Evolutionary conservation across 2,329 filamentous ascomycete species (phyloP), one percentile per base, ranked within the genome.

Genomic region (Ilyonectria destructans): DNA sequence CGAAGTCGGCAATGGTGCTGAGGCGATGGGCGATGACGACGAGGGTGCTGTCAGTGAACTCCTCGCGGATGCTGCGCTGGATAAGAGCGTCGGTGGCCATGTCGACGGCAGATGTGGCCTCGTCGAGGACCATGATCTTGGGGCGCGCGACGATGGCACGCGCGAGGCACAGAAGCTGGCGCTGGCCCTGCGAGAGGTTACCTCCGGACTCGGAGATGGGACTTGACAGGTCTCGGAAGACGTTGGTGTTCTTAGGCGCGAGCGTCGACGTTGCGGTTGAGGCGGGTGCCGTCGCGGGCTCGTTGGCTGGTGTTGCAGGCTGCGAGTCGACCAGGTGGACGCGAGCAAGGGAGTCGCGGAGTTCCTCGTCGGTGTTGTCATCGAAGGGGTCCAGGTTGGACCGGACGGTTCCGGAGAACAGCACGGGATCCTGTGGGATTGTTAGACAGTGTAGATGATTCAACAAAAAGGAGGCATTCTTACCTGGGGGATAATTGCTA

Each of bases 321-420:
- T 81, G 81, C 17, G 81, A 85, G 65, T 80, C 80, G 37, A 89
- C 81, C n/a, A 95, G 86, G 75, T 94, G 91, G 6, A 94, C 93
- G 7, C 92, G 88, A 46, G 87, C 84, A 1, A 96, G 85, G 0
- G 90, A 92, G 72, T 94, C 91, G 43, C 87, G 86, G 4, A 96
- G 87, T 74, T 93, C 91, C 1, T 82, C 84, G 70, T 96, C 93
- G 1, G 85, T 87, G 75, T 93, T 89, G 67, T 92, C 85, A 62
- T 91, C 85, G 74, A 95, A 95, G 0, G 93, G 91, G 76, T 96
- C 93, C 5, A 96, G 85, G 75, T 96, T 96, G 49, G 87, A 90
- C 48, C 93, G 87, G 21, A 96, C 84, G 0, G 93, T 95, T 23
- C 94, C 93, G 1, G 91, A 93, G 81, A 96, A 96, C 7, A 96